phyloP scores from a whole-genome alignment of 352 stramenopile genomes.

The Phytophthora gonapodyides region DNA sequence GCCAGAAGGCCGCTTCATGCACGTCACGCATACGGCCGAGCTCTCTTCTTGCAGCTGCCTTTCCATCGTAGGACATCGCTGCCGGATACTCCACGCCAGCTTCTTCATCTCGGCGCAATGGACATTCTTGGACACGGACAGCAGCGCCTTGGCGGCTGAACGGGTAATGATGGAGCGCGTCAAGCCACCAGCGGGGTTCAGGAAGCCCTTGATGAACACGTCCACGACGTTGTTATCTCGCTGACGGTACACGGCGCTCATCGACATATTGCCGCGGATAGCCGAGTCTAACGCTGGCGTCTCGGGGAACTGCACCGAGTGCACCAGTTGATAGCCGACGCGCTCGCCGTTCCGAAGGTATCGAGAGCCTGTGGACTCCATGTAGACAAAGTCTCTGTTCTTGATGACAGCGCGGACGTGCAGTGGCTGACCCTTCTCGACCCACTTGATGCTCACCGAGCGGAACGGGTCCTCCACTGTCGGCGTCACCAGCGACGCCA shows the following conservation, averaged over 20 bases:
- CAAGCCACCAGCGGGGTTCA: conserved; percentile 36
- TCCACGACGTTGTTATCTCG: conserved; percentile 43
- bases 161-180: conserved; percentile 36
- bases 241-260: conserved; percentile 46
- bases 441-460: conserved; percentile 44
- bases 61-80: conserved; percentile 23
- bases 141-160: conserved; percentile 30
- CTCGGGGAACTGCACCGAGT: conserved; percentile 48
- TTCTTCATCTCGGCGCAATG: conserved; percentile 44
- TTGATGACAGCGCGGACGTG: conserved; percentile 36
- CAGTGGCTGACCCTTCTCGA: conserved; percentile 35
- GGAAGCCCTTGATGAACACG: conserved; percentile 38
- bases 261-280: conserved; percentile 53
- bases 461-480: conserved; percentile 35
- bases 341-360: conserved; percentile 43
- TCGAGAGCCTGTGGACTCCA: conserved; percentile 51
- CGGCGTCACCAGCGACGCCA: conserved; percentile 38
- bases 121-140: conserved; percentile 37
- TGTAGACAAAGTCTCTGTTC: conserved; percentile 58
- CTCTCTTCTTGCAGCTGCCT: conserved; percentile 11
- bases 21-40: conserved; percentile 25
- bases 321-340: conserved; percentile 55
- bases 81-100: conserved; percentile 33
- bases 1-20: conserved; percentile 28
- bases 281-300: conserved; percentile 22